These are phyloP conservation scores for Myriangium duriaei DNA, from an alignment of 2,329 filamentous ascomycete species.

Conservation along the genomic window DNA sequence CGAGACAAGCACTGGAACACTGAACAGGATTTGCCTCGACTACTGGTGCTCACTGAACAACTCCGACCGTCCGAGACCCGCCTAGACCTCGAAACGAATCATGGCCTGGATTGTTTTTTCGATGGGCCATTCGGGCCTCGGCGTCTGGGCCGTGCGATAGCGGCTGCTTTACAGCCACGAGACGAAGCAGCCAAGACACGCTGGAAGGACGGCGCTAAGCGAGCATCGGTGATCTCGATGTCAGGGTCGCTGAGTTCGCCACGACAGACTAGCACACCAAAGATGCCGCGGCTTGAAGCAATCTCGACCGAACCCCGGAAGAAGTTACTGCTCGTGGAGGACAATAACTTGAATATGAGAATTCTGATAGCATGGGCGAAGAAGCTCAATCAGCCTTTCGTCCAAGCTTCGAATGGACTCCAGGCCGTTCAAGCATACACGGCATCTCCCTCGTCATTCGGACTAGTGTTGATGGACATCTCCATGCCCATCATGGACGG, in stretches of 20 bases:
- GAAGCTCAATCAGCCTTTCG: constrained; percentile 11
- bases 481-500: constrained; percentile 19
- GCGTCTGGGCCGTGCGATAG: constrained; percentile 13
- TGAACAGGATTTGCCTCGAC: neutral
- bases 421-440: constrained; percentile 13
- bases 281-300: constrained; percentile 1
- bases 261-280: constrained; percentile 2
- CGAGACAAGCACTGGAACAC: neutral
- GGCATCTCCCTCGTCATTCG: constrained; percentile 28
- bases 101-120: neutral
- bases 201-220: too few species aligned
- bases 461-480: constrained; percentile 25
- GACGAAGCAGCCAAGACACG: too few species aligned
- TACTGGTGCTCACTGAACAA: constrained; percentile 3
- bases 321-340: constrained; percentile 19
- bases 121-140: constrained; percentile 15
- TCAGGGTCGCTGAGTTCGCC: constrained; percentile 1
- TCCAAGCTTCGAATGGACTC: constrained; percentile 12
- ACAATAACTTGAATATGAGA: constrained; percentile 20
- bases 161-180: too few species aligned
- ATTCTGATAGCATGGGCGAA: constrained; percentile 14
- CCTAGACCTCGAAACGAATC: neutral
- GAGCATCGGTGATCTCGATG: too few species aligned
- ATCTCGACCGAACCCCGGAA: too few species aligned
- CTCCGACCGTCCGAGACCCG: neutral